Base-by-base conservation (phyloP, 345 rosid genomes). In the Aegle marmelos region DNA sequence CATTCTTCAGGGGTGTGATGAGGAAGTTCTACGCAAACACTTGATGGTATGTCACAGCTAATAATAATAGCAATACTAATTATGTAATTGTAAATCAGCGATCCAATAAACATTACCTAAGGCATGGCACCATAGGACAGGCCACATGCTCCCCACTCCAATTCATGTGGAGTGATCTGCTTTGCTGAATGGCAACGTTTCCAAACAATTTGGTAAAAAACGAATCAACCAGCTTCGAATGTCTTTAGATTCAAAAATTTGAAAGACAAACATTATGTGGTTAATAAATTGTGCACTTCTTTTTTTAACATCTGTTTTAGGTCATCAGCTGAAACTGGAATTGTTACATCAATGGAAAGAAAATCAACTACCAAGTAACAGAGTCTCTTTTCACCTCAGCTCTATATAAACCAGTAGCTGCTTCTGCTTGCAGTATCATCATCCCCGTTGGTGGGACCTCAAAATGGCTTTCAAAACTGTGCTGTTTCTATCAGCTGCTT, bases 391-490 rank as follows among this genome's bases (percentile, higher is more conserved):
- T n/a, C 28, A 33, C 70, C 22, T 65, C 66, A 37, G 28, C 17
- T 67, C 70, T 67, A 67, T 70, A 57, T 54, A 78, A 31, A 60
- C 67, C 61, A 22, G 28, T 7, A 50, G 72, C 58, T 48, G 9
- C 53, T 27, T 56, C 45, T 24, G 41, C 60, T 4, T 22, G 21
- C 41, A 56, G 13, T 65, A 60, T 67, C 60, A 53, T 60, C 64
- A 60, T 60, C 5, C 16, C 27, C 4, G 5, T 13, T 45, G 50
- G 5, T 45, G 50, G 50, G 50, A 24, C n/a, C 33, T 69, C 30
- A 19, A 78, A n/a, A 86, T 88, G 91, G 81, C 78, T 71, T 61
- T 62, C 80, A 84, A 77, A 77, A 30, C 82, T 56, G 14, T 77
- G 56, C 39, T 74, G 16, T 75, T 85, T 65, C 68, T 78, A 41